Base-by-base conservation (phyloP, 495 filamentous ascomycete genomes). In the Neurospora hispaniola region DNA sequence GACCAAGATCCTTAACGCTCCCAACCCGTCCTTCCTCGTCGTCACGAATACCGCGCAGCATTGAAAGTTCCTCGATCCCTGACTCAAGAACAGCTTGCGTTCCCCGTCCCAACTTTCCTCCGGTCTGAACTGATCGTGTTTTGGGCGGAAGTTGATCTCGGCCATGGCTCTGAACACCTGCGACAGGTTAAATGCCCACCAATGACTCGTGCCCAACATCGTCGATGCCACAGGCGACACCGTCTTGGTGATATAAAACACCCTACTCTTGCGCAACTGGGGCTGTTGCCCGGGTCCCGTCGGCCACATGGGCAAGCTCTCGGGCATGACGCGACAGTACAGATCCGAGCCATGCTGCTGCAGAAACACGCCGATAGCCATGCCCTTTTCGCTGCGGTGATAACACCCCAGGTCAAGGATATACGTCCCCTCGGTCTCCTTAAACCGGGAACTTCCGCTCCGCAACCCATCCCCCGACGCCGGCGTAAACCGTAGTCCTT, bases 311-410 rank as follows among this genome's bases (percentile, higher is more conserved):
- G 14, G 73, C 41, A 35, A 76, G 66, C 18, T 5, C 4, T 74
- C 71, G 0, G 76, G 69, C 31, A 42, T n/a, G 4, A 78, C 70
- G 14, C 76, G 71, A n/a, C 74, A 72, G 48, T 76, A 78, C 11
- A 78, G 12, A 42, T 76, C 76, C 46, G 66, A 72, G 41, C 76
- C 76, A 44, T 78, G 76, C 48, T 78, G 69, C 18, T 70, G 75
- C 27, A 78, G 46, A 39, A 69, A 74, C 48, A 78, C 75, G 5
- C 75, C 76, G 4, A 78, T 35, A 5, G 44, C 70, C 42, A 35
- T 42, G 8, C 27, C 35, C 23, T 69, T 43, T 8, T 66, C 27
- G 23, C 46, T 42, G 2, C 20, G 27, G 5, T 44, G 70, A 12
- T 72, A 66, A 46, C 76, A 78, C 18, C 69, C 70, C 11, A 78